A percentile compares a stretch with the other conserved stretches of the same genome.
Conservation (phyloP, 352 stramenopile species). For the Pythium dissimile region DNA sequence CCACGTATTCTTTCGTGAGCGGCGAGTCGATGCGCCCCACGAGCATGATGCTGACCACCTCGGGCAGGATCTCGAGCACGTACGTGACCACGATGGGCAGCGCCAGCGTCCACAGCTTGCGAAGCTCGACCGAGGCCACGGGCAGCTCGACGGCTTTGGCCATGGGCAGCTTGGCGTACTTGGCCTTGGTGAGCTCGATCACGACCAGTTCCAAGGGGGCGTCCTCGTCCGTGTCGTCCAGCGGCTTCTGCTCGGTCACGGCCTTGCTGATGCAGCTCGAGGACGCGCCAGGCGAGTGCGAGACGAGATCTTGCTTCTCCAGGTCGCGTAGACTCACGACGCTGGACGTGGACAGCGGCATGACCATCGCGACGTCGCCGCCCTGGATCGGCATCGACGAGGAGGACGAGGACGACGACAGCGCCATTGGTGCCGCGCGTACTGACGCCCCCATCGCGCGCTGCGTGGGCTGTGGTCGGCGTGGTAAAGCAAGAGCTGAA, state of each 20-base stretch:
- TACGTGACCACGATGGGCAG: constrained; percentile 71
- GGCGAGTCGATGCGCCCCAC: constrained; percentile 72
- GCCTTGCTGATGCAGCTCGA: constrained; percentile 4
- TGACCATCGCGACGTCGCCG: background rate
- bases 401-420: background rate
- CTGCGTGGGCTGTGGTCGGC: too few relatives aligned
- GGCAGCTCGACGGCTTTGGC: background rate
- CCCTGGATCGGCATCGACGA: background rate
- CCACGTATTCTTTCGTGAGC: constrained; percentile 69
- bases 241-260: background rate
- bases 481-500: too few relatives aligned
- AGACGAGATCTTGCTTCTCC: constrained; percentile 11
- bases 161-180: constrained; percentile 1
- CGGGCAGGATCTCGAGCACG: constrained; percentile 69
- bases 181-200: background rate
- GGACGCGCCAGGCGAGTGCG: background rate
- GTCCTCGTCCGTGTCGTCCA: background rate
- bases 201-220: background rate
- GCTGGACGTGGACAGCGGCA: constrained; percentile 4
- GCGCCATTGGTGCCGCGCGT: too few relatives aligned
- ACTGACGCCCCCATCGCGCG: too few relatives aligned
- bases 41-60: constrained; percentile 60
- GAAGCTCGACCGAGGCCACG: constrained; percentile 20
- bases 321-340: background rate
- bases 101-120: constrained; percentile 37